Evolutionary conservation across 1,284 basidiomycete genomes (phyloP).

Genomic region (Anthracocystis setariae): DNA sequence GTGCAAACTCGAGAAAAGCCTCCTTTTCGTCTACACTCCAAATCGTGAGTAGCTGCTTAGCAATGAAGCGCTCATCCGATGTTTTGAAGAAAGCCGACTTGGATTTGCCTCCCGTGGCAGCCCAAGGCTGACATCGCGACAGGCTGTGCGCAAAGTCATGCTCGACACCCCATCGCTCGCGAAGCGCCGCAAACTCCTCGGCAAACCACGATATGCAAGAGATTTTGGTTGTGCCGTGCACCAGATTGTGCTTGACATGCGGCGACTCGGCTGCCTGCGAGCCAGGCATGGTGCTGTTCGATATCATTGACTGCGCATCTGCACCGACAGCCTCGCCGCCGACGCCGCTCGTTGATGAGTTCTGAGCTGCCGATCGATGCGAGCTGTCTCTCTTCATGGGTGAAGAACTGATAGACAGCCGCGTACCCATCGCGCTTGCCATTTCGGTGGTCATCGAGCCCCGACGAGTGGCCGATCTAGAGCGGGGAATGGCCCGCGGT

Average conservation of each 20-base stretch:
- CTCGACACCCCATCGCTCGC: conserved; percentile 55
- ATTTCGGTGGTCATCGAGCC: conserved; percentile 7
- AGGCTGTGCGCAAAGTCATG: conserved; percentile 56
- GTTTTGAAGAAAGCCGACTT: conserved; percentile 61
- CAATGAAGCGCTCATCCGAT: conserved; percentile 52
- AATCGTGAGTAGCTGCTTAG: conserved; percentile 60
- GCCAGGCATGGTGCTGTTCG: conserved; percentile 37
- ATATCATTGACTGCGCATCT: conserved; percentile 37
- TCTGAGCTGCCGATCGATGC: conserved; percentile 18
- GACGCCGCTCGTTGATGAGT: conserved; percentile 20
- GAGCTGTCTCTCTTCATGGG: conserved; percentile 6
- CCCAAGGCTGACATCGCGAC: conserved; percentile 55
- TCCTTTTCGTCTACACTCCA: conserved; percentile 63
- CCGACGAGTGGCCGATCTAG: conserved; percentile 8
- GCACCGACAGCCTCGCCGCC: conserved; percentile 20
- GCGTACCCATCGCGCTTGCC: not conserved
- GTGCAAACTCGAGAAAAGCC: conserved; percentile 61
- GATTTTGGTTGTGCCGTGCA: conserved; percentile 56
- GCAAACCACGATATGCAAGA: conserved; percentile 64
- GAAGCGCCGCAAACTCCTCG: conserved; percentile 59
- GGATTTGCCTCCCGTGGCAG: conserved; percentile 55
- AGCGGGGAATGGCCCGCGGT: conserved; percentile 19
- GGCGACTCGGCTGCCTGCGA: conserved; percentile 46
- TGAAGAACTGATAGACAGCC: conserved; percentile 4
- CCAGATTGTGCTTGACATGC: conserved; percentile 61